Evolutionary conservation across 2,329 filamentous ascomycete species (phyloP), one percentile per base, ranked within the genome.

Genomic region (Colletotrichum acutatum): DNA sequence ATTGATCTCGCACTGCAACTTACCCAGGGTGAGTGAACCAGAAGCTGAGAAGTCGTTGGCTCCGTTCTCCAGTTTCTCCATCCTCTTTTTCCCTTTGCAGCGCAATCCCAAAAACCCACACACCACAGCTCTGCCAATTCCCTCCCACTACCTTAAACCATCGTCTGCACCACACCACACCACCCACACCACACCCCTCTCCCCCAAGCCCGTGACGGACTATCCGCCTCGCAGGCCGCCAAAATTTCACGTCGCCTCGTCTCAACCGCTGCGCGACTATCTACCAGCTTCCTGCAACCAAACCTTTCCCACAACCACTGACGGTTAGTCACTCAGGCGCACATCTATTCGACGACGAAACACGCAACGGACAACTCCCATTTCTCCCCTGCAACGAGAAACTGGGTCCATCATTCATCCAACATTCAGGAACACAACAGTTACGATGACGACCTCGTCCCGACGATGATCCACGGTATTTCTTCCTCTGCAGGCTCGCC

Each of bases 381-480:
- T 24, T 60, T 42, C 58, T 71, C 61, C 28, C 42, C 65, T 46
- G 42, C 34, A 53, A 56, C 63, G 64, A 69, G 53, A 19, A 24
- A 67, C 28, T 57, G 66, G 63, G 49, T 53, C 59, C 34, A 70
- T 66, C 66, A 65, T 65, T 49, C 61, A 71, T 68, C 56, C 28
- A 66, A 53, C 65, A 56, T 65, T 54, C 62, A 68, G 59, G 74
- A 75, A 71, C 61, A 56, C 26, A 62, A 75, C 32, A 67, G 77
- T 77, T 75, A 81, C 78, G 78, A 84, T 82, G 81, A 81, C 77
- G 80, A 77, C 80, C 77, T 79, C 78, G 80, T 81, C 78, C 85
- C 85, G 82, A 89, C 87, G 82, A 90, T 90, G 88, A 89, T 85
- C 85, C 86, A 83, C 85, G 82, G 84, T 82, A 84, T 83, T 82